phyloP scores from a whole-genome alignment of 768 basidiomycete species.

The Amyloporia xantha region DNA sequence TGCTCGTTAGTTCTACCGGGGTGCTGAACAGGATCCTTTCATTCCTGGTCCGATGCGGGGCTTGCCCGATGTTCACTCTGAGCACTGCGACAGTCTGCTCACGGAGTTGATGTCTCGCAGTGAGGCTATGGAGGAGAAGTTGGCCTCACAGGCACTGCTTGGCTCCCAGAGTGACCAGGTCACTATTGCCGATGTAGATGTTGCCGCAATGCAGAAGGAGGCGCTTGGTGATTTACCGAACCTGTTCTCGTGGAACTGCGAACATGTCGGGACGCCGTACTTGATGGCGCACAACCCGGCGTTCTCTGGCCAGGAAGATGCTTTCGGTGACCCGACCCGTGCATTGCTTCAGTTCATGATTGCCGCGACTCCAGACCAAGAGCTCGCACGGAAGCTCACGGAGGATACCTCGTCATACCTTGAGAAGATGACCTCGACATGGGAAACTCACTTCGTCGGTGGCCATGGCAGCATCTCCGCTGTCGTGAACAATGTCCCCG shows the following conservation, averaged over 20 bases:
- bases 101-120: slow-evolving; percentile 30
- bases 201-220: slow-evolving; percentile 11
- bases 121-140: slow-evolving; percentile 19
- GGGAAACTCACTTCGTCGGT: slow-evolving; percentile 41
- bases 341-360: slow-evolving; percentile 78
- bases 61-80: slow-evolving; percentile 36
- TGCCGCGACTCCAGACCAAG: slow-evolving; percentile 53
- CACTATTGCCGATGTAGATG: slow-evolving; percentile 19
- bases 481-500: slow-evolving; percentile 61
- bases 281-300: slow-evolving; percentile 24
- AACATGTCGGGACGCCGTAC: slow-evolving; percentile 35
- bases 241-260: slow-evolving; percentile 54
- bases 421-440: slow-evolving; percentile 39
- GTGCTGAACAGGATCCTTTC: slow-evolving; percentile 38
- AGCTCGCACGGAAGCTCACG: slow-evolving; percentile 42
- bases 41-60: slow-evolving; percentile 13
- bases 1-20: slow-evolving; percentile 67
- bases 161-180: slow-evolving; percentile 27
- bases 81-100: slow-evolving; percentile 44
- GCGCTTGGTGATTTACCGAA: slow-evolving; percentile 34
- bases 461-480: slow-evolving; percentile 33
- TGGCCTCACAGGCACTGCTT: slow-evolving; percentile 12
- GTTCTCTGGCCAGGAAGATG: slow-evolving; percentile 17
- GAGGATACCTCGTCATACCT: slow-evolving; percentile 44
- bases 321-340: slow-evolving; percentile 34